Base-by-base conservation (phyloP, 805 yeast species). In the Isabelozyma rhagii region DNA sequence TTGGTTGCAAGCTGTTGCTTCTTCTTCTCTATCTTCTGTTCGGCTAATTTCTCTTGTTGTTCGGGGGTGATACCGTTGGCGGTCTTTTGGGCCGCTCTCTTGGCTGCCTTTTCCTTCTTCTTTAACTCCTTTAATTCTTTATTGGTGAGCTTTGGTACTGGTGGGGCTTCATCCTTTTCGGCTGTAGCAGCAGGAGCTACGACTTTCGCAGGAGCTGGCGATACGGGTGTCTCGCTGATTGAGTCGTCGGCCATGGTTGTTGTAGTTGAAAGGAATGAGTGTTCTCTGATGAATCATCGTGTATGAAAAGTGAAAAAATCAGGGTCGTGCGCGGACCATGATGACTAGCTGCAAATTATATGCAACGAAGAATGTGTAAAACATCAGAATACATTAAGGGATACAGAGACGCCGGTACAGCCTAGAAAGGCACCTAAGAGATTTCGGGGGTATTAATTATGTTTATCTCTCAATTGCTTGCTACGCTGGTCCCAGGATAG, bases 71-170 rank as follows among this genome's bases (percentile, higher is more conserved):
- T 80, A 34, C 86, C 91, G 46, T 74, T 79, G 7, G 83, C 85
- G 56, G 80, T 87, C 62, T 89, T 91, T 55, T 84, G 82, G 2
- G 97, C 96, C 2, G 97, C 94, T 64, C 98, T 79, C 65, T 89
- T 89, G 39, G 94, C 96, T 11, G 94, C 94, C 70, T 93, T 92
- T 61, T 91, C 96, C 59, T 82, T 82, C 74, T 91, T 92, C 65
- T 90, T 89, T 65, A 84, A 72, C 59, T 89, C 97, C 66, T 92
- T 92, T 53, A 89, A 75, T 66, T 92, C 96, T 59, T 90, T 91
- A 56, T 89, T 89, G 8, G 88, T 69, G 42, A 85, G 74, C 41
- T 49, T 36, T 21, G 52, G 48, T 9, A 39, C 48, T 8, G 50
- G 15, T 2, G 41, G 13, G 1, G 49, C 43, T 17, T 43, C 36